Evolutionary conservation across 257 asterid genomes (phyloP).

Genomic region (Linderniella brevidens): DNA sequence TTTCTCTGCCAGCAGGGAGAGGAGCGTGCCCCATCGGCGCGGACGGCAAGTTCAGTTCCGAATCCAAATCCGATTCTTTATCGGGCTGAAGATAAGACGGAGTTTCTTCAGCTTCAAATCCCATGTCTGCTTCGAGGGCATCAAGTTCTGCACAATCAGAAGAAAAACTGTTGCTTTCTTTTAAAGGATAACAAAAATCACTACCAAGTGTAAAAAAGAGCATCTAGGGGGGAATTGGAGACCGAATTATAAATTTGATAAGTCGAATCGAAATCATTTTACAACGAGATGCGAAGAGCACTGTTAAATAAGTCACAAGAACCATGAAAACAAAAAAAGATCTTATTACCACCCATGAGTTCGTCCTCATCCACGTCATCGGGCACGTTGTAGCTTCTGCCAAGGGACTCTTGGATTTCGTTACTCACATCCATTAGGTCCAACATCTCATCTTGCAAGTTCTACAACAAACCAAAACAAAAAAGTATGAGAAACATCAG

Average conservation of each 20-base stretch:
- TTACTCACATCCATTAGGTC: slow-evolving; percentile 96
- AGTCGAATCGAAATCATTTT: no score
- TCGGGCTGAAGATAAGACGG: slow-evolving; percentile 96
- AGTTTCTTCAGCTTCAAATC: slow-evolving; percentile 67
- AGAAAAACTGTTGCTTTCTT: background rate
- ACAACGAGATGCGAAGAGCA: no score
- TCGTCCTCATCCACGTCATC: slow-evolving; percentile 97
- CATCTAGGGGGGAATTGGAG: no score
- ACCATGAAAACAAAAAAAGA: background rate
- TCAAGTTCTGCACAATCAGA: slow-evolving; percentile 59
- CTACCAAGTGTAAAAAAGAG: no score
- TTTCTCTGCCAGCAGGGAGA: slow-evolving; percentile 32
- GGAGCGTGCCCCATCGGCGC: slow-evolving; percentile 73
- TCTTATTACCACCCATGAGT: slow-evolving; percentile 87
- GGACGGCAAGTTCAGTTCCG: slow-evolving; percentile 82
- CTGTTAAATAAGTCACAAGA: no score
- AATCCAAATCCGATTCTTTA: slow-evolving; percentile 46
- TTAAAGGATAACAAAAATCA: background rate
- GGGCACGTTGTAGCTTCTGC: slow-evolving; percentile 88
- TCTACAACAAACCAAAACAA: slow-evolving; percentile 28
- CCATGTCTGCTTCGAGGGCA: slow-evolving; percentile 99
- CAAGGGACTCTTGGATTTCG: slow-evolving; percentile 95
- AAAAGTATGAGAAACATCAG: slow-evolving; percentile 2
- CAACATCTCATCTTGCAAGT: slow-evolving; percentile 96
- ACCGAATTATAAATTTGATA: no score